Conservation (phyloP, 2,329 filamentous ascomycete genomes). For the Paecilomyces sp. region DNA sequence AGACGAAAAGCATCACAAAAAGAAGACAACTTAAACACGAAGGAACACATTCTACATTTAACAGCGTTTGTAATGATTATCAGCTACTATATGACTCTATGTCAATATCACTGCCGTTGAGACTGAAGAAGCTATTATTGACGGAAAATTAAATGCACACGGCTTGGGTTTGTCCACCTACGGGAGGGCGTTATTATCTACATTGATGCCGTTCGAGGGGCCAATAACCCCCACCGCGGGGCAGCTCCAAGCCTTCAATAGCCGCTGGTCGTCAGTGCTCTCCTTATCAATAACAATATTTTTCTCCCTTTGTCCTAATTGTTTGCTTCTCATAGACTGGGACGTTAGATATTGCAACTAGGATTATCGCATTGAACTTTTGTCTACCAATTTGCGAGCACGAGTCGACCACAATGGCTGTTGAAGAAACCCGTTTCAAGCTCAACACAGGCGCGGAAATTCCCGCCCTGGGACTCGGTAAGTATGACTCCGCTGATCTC, state of each 20-base stretch:
- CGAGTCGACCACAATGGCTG: conserved; percentile 39
- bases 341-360: background rate
- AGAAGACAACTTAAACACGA: background rate
- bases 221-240: background rate
- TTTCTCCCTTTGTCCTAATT: background rate
- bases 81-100: background rate
- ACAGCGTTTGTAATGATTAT: background rate
- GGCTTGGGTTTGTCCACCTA: background rate
- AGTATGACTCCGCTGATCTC: conserved; percentile 7
- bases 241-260: background rate
- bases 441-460: conserved; percentile 60
- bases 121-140: background rate
- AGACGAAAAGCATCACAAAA: background rate
- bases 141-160: background rate
- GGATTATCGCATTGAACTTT: background rate
- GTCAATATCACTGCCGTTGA: background rate
- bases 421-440: conserved; percentile 47
- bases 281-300: background rate
- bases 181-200: background rate
- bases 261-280: background rate
- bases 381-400: conserved; percentile 1
- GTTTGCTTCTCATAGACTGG: background rate
- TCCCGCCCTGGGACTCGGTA: conserved; percentile 58
- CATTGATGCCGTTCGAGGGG: background rate
- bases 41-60: background rate